phyloP scores from a whole-genome alignment of 371 early-diverging fungal genomes.

The Mucor irregularis region DNA sequence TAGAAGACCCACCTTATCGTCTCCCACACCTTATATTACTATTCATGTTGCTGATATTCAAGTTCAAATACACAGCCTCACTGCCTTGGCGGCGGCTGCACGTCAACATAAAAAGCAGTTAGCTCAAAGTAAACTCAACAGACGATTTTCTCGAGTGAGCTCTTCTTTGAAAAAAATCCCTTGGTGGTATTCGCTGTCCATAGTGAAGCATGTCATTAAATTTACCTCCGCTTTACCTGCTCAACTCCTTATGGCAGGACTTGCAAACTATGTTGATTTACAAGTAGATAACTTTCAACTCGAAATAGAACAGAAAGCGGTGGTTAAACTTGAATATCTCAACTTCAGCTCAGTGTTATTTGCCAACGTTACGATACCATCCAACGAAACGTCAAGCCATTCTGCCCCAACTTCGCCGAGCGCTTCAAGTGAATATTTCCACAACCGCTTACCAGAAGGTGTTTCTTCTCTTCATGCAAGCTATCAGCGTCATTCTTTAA shows the following conservation, averaged over 20 bases:
- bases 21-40: constrained; percentile 39
- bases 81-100: constrained; percentile 5
- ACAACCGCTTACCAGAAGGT: background rate
- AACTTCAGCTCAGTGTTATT: constrained; percentile 41
- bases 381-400: background rate
- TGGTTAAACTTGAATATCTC: constrained; percentile 24
- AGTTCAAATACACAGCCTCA: constrained; percentile 26
- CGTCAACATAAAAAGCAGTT: constrained; percentile 2
- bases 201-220: constrained; percentile 43
- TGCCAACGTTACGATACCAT: constrained; percentile 20
- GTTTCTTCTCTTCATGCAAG: constrained; percentile 21
- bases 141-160: constrained; percentile 32
- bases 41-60: constrained; percentile 33
- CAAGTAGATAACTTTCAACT: constrained; percentile 26
- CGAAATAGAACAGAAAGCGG: constrained; percentile 18
- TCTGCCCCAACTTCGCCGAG: background rate
- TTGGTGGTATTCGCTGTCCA: constrained; percentile 51
- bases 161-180: constrained; percentile 35
- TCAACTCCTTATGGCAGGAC: constrained; percentile 49
- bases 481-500: constrained; percentile 49
- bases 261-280: constrained; percentile 51
- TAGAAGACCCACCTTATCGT: constrained; percentile 12
- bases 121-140: constrained; percentile 18
- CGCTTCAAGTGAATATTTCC: background rate
- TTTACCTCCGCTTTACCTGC: constrained; percentile 48